Conservation (phyloP, 2,329 filamentous ascomycete genomes). For the Neopestalotiopsis sp. region DNA sequence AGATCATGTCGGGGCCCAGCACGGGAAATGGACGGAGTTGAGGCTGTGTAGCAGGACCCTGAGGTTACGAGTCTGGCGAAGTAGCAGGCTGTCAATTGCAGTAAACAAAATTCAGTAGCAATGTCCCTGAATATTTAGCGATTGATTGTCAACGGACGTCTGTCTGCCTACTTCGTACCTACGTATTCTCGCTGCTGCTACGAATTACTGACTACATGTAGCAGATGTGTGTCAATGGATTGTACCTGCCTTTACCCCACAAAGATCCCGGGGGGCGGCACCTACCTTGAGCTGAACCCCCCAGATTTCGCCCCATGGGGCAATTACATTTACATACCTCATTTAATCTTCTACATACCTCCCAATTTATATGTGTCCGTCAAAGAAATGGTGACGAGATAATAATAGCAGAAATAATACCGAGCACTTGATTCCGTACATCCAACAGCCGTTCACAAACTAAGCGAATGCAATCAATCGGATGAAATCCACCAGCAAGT, state of each 20-base stretch:
- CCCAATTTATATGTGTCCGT: no score
- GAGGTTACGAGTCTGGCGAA: neutral
- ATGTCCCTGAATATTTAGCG: neutral
- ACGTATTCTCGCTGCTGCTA: no score
- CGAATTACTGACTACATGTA: neutral
- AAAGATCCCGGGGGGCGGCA: neutral
- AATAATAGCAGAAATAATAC: no score
- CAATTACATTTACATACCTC: neutral
- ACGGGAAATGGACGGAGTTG: neutral
- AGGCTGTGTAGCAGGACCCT: neutral
- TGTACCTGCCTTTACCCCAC: conserved; percentile 1
- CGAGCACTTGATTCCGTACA: no score
- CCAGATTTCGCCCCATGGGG: neutral
- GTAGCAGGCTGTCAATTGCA: neutral
- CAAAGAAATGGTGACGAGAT: no score
- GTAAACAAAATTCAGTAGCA: neutral
- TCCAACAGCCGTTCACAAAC: no score
- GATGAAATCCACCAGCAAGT: neutral
- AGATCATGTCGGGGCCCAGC: neutral
- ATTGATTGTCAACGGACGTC: neutral
- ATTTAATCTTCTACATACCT: neutral
- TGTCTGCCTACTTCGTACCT: neutral
- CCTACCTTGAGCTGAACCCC: neutral
- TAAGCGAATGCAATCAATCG: no score
- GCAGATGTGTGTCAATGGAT: neutral